Percentiles rank a stretch among this genome's conserved stretches.
These are phyloP conservation scores for Pisolithus thermaeus DNA, from an alignment of 1,284 basidiomycete species.

Conservation along the genomic window DNA sequence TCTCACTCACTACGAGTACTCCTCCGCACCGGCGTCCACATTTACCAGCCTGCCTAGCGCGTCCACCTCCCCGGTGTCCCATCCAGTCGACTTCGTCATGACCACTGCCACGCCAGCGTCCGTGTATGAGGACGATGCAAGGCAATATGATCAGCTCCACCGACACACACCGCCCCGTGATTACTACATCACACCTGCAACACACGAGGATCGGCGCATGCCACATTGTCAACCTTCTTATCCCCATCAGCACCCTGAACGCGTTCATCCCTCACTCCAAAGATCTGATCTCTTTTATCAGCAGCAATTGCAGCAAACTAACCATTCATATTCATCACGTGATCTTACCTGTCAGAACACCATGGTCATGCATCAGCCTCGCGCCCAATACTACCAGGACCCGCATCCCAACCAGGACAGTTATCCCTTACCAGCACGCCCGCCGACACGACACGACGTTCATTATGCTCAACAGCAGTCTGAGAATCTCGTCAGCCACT, in stretches of 20 bases:
- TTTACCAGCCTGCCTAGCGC: constrained; percentile 20
- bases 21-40: constrained; percentile 17
- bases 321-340: constrained; percentile 3
- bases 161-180: constrained; percentile 26
- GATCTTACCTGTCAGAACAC: constrained; percentile 1
- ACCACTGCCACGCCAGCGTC: constrained; percentile 19
- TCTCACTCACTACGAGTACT: constrained; percentile 28
- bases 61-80: constrained; percentile 28
- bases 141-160: constrained; percentile 31
- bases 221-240: constrained; percentile 12
- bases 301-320: not conserved
- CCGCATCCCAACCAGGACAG: constrained; percentile 18
- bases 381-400: constrained; percentile 14
- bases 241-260: not conserved
- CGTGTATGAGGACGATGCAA: constrained; percentile 22
- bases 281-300: constrained; percentile 14
- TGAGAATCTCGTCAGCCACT: constrained; percentile 6
- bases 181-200: constrained; percentile 27
- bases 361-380: constrained; percentile 3
- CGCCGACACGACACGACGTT: constrained; percentile 15
- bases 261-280: constrained; percentile 8
- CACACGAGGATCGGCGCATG: constrained; percentile 27
- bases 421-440: constrained; percentile 14
- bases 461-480: constrained; percentile 17
- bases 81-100: constrained; percentile 16